Base-by-base conservation (phyloP, 1,284 basidiomycete species). In the Sporisorium iseilematis-ciliati region DNA sequence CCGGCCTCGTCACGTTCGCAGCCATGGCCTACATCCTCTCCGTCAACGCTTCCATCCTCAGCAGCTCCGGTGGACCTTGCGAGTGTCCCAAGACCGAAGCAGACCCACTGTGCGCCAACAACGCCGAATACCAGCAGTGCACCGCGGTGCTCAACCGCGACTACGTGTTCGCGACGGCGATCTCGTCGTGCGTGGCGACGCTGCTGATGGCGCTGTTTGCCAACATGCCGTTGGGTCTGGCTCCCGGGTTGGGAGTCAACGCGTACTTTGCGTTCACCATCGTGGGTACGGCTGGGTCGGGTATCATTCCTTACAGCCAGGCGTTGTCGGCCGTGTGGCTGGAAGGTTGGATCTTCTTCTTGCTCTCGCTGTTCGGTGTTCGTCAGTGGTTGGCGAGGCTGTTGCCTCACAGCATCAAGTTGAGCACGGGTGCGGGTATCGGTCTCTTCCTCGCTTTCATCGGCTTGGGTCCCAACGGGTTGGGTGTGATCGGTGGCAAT, bases 221-320 rank as follows among this genome's bases (percentile, higher is more conserved):
- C 58, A 95, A 95, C 84, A 87, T 95, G 55, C 93, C 93, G 1
- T 89, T 95, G 21, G 93, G 92, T 64, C 83, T 88, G 25, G 87
- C 87, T 11, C 87, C 85, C n/a, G 85, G 85, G 63, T 77, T 84
- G 42, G 80, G 80, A 79, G 87, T 94, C 42, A 94, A 94, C 84
- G 93, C 93, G 26, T 95, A 94, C 91, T 94, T 95, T 85, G 89
- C 93, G 20, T 94, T 93, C 86, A 93, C 92, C 20, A 90, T 95
- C 45, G 93, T 95, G 48, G 93, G 93, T 8, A 91, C 90, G 85
- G 91, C 93, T 77, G 92, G 92, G 10, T 84, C 88, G 23, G 93
- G 93, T 21, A 88, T 89, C 53, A 91, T 94, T 77, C 88, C 90
- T 3, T 95, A 93, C 84, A 87, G 89, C 21, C 91, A 94, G 85